Evolutionary conservation across 352 stramenopile genomes (phyloP).

Genomic region (Pythium biforme): DNA sequence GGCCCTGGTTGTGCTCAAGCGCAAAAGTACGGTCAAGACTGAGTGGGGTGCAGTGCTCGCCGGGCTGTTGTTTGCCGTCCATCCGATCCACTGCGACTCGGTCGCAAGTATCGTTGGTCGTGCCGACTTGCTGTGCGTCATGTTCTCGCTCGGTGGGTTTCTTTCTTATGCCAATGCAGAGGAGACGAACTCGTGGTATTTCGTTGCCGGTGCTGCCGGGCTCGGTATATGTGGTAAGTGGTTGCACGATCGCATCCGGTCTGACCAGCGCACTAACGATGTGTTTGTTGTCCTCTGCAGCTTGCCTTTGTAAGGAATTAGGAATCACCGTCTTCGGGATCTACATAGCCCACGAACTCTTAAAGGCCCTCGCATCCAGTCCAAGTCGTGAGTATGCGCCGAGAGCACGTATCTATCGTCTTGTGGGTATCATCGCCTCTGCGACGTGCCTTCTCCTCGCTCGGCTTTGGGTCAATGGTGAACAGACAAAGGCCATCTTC

Average conservation of each 20-base stretch:
- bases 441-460: constrained; percentile 1
- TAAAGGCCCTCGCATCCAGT: not conserved
- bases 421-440: constrained; percentile 18
- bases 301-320: constrained; percentile 86
- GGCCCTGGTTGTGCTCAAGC: constrained; percentile 34
- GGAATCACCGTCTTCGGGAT: constrained; percentile 84
- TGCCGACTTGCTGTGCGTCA: constrained; percentile 85
- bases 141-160: constrained; percentile 65
- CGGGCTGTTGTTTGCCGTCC: constrained; percentile 87
- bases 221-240: constrained; percentile 24
- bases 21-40: constrained; percentile 14
- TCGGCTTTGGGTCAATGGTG: constrained; percentile 69
- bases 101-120: constrained; percentile 90
- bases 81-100: constrained; percentile 90
- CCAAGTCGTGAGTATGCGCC: not conserved
- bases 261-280: not conserved
- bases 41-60: constrained; percentile 31
- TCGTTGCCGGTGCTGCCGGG: constrained; percentile 8
- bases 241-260: not conserved
- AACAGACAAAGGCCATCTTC: constrained; percentile 71
- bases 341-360: constrained; percentile 63
- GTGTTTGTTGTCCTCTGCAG: constrained; percentile 6
- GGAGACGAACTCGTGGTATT: not conserved
- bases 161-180: constrained; percentile 44
- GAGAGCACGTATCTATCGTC: constrained; percentile 3